A percentile compares a stretch with the other conserved stretches of the same genome.
phyloP scores from a whole-genome alignment of 78 protist genomes.

The Trichosphaerium sp. region DNA sequence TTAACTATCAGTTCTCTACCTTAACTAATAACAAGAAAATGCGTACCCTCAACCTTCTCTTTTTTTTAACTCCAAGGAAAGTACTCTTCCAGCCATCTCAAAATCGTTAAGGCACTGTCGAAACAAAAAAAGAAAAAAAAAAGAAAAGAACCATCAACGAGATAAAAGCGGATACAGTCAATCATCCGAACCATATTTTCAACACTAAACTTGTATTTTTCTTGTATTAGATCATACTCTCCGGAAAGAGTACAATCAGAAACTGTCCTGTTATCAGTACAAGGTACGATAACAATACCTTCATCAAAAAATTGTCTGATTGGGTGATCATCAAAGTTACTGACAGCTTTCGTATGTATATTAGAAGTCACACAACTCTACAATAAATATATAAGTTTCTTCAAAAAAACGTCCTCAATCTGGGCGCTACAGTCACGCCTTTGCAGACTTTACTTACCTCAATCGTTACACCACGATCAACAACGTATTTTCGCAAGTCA shows the following conservation, averaged over 20 bases:
- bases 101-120: too few relatives aligned
- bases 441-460: constrained; percentile 44
- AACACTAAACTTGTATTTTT: constrained; percentile 19
- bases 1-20: too few relatives aligned
- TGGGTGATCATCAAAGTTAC: constrained; percentile 38
- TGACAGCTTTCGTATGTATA: constrained; percentile 62
- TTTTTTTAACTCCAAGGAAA: too few relatives aligned
- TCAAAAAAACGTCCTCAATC: too few relatives aligned
- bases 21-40: too few relatives aligned
- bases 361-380: constrained; percentile 58
- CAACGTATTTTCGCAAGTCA: background rate
- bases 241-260: constrained; percentile 1
- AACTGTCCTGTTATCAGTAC: constrained; percentile 45
- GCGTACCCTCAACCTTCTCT: too few relatives aligned
- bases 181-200: constrained; percentile 58
- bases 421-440: too few relatives aligned
- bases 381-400: background rate
- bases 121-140: too few relatives aligned
- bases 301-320: constrained; percentile 39
- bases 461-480: constrained; percentile 19
- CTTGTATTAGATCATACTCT: constrained; percentile 26
- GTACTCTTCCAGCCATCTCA: too few relatives aligned
- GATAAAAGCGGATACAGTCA: too few relatives aligned
- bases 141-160: too few relatives aligned
- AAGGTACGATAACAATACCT: constrained; percentile 43